phyloP scores from a whole-genome alignment of 2,329 filamentous ascomycete genomes.

The Corinectria fuckeliana region DNA sequence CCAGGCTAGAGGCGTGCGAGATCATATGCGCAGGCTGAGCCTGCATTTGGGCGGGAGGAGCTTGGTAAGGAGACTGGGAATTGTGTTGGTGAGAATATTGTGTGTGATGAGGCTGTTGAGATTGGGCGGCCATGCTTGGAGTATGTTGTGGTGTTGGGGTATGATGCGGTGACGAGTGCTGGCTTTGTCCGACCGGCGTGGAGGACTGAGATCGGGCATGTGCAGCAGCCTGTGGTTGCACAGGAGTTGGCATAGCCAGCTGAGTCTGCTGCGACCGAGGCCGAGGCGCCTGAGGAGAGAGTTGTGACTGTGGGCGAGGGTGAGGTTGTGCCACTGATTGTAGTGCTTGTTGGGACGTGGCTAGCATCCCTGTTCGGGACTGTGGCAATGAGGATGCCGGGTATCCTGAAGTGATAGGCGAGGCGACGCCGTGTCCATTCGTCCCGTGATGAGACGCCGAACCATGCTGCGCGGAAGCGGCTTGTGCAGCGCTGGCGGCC shows the following conservation, averaged over 20 bases:
- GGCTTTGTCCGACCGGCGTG: constrained; percentile 35
- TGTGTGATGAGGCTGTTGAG: constrained; percentile 26
- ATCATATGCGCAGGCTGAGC: constrained; percentile 33
- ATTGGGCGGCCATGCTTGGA: constrained; percentile 14
- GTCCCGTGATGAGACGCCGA: constrained; percentile 22
- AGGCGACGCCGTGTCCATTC: constrained; percentile 22
- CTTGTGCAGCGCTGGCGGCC: constrained; percentile 40
- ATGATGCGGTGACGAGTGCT: constrained; percentile 36
- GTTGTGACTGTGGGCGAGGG: constrained; percentile 37
- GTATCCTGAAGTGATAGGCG: constrained; percentile 34
- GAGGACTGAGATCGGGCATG: constrained; percentile 37
- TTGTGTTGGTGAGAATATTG: constrained; percentile 26
- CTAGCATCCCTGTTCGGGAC: constrained; percentile 33
- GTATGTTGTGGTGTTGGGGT: constrained; percentile 33
- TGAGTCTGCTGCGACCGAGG: constrained; percentile 26
- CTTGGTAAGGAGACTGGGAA: constrained; percentile 19
- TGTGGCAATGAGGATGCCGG: constrained; percentile 39
- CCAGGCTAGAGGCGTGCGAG: constrained; percentile 27
- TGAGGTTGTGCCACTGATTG: constrained; percentile 39
- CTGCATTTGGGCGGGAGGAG: constrained; percentile 23
- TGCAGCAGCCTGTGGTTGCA: constrained; percentile 26
- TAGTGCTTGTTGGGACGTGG: constrained; percentile 41
- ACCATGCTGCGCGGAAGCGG: constrained; percentile 30
- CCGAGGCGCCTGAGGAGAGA: constrained; percentile 40
- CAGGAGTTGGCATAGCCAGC: constrained; percentile 32